Conservation (phyloP, 202 grass and related monocot species). For the Musa balbisiana region DNA sequence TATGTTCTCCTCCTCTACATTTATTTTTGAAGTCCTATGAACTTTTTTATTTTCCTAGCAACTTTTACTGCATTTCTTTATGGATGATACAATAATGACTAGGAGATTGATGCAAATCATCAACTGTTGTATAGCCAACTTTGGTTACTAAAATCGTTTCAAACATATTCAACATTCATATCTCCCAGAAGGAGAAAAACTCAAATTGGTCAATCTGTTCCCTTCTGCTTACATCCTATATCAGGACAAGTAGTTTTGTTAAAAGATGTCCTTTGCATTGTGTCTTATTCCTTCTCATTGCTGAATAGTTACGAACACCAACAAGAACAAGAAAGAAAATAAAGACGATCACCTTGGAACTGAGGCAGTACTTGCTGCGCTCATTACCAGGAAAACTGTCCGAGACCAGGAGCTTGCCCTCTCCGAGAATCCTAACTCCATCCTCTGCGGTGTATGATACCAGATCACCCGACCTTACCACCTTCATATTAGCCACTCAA, state of each 20-base stretch:
- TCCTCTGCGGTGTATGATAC: slow-evolving; percentile 95
- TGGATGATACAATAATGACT: too few species aligned
- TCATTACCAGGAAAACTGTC: slow-evolving; percentile 98
- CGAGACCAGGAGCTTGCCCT: slow-evolving; percentile 79
- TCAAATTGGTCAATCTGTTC: background rate
- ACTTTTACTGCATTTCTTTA: too few species aligned
- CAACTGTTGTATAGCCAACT: too few species aligned
- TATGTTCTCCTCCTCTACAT: too few species aligned
- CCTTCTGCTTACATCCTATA: background rate
- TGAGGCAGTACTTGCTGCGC: slow-evolving; percentile 88
- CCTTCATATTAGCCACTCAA: slow-evolving; percentile 31
- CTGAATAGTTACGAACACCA: too few species aligned
- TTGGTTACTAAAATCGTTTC: too few species aligned
- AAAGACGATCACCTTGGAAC: slow-evolving; percentile 66
- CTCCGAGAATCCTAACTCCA: slow-evolving; percentile 83
- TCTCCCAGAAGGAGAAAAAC: too few species aligned
- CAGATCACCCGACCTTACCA: slow-evolving; percentile 91
- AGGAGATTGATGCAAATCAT: too few species aligned
- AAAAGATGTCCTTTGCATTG: background rate
- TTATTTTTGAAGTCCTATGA: too few species aligned
- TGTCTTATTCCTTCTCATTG: background rate
- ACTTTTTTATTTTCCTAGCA: too few species aligned
- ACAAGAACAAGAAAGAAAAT: background rate
- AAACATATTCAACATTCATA: too few species aligned
- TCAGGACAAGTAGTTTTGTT: background rate